phyloP scores from a whole-genome alignment of 352 stramenopile genomes.

The Phytopythium delawarense region DNA sequence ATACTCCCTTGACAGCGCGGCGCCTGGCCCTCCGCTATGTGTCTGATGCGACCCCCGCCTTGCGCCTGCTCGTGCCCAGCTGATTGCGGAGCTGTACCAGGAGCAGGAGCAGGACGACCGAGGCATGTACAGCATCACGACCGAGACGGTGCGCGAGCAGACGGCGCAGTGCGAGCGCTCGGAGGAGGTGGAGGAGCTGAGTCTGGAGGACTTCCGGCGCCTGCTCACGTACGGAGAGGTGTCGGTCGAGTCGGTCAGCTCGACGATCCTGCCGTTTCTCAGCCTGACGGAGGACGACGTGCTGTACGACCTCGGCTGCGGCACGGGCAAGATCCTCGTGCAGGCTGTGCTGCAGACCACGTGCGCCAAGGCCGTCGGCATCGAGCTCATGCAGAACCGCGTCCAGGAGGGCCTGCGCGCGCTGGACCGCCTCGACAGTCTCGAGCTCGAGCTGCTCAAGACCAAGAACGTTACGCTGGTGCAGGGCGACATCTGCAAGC shows the following conservation, averaged over 20 bases:
- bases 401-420: slow-evolving; percentile 54
- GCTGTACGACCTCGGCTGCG: slow-evolving; percentile 82
- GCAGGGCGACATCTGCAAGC: slow-evolving; percentile 69
- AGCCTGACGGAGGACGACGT: slow-evolving; percentile 61
- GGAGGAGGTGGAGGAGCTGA: slow-evolving; percentile 67
- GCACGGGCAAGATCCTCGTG: slow-evolving; percentile 77
- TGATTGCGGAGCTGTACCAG: slow-evolving; percentile 59
- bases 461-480: slow-evolving; percentile 61
- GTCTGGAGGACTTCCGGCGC: slow-evolving; percentile 55
- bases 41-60: not conserved
- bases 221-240: slow-evolving; percentile 84
- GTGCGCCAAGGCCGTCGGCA: slow-evolving; percentile 60
- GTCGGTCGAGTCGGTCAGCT: slow-evolving; percentile 55
- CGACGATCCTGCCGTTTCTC: slow-evolving; percentile 63
- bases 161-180: slow-evolving; percentile 58
- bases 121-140: slow-evolving; percentile 69
- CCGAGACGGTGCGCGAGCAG: slow-evolving; percentile 53
- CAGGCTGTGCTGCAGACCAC: slow-evolving; percentile 69
- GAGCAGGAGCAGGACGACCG: slow-evolving; percentile 78
- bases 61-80: slow-evolving; percentile 3
- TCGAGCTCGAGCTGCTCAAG: slow-evolving; percentile 30
- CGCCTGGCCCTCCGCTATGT: too few relatives aligned
- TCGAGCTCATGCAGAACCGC: slow-evolving; percentile 86
- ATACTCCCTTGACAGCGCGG: not conserved
- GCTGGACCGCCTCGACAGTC: slow-evolving; percentile 41